Evolutionary conservation across 2,329 filamentous ascomycete genomes (phyloP).

Genomic region (Claviceps sp.): DNA sequence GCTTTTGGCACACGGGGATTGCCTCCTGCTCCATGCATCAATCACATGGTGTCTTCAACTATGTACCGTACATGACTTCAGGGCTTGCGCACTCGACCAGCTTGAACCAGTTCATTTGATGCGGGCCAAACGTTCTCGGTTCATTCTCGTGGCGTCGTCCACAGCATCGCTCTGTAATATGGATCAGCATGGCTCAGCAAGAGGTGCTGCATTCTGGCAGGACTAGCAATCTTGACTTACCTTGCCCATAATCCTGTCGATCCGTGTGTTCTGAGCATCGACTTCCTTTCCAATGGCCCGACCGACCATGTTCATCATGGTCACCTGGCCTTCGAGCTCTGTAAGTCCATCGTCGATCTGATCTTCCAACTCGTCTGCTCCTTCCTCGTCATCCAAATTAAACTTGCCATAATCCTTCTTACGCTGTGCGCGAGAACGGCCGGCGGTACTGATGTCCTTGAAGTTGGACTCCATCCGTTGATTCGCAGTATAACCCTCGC

Average conservation of each 20-base stretch:
- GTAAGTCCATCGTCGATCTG: slow-evolving; percentile 46
- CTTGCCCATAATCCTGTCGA: slow-evolving; percentile 68
- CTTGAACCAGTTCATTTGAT: slow-evolving; percentile 26
- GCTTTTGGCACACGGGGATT: neutral
- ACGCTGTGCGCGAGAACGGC: slow-evolving; percentile 17
- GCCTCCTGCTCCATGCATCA: neutral
- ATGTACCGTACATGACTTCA: neutral
- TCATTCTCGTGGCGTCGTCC: slow-evolving; percentile 69
- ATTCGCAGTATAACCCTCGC: slow-evolving; percentile 35
- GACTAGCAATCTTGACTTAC: slow-evolving; percentile 27
- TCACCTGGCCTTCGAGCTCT: slow-evolving; percentile 57
- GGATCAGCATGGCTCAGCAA: slow-evolving; percentile 14
- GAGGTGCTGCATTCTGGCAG: neutral
- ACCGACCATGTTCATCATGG: slow-evolving; percentile 59
- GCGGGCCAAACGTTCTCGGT: slow-evolving; percentile 56
- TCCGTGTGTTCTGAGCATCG: slow-evolving; percentile 59
- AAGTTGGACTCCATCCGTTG: slow-evolving; percentile 41
- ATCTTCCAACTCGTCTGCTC: slow-evolving; percentile 30
- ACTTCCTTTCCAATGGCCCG: slow-evolving; percentile 63
- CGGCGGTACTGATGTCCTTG: slow-evolving; percentile 22
- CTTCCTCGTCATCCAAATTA: slow-evolving; percentile 56
- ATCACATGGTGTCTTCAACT: neutral
- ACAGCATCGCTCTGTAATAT: slow-evolving; percentile 61
- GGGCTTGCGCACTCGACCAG: neutral
- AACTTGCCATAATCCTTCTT: slow-evolving; percentile 47